Conservation (phyloP, 257 asterid species). For the Schizonepeta tenuifolia region DNA sequence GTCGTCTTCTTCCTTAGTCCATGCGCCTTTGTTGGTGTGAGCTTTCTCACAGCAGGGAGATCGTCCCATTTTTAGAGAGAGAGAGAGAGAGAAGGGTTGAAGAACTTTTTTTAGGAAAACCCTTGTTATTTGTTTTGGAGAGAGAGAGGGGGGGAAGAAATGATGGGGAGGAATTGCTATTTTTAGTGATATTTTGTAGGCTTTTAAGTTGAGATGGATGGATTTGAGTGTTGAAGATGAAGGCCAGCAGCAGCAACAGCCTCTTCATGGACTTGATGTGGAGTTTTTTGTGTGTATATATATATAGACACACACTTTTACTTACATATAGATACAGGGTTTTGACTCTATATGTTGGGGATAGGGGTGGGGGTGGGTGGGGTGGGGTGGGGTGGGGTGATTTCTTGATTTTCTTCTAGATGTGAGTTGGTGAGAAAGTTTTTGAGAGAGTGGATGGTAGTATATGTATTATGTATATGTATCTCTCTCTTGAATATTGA, state of each 20-base stretch:
- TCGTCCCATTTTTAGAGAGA: constrained; percentile 64
- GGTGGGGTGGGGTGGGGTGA: constrained; percentile 33
- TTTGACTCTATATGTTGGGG: constrained; percentile 46
- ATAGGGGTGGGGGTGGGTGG: constrained; percentile 14
- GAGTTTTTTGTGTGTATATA: constrained; percentile 27
- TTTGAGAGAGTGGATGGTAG: constrained; percentile 60
- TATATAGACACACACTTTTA: not conserved
- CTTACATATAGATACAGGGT: constrained; percentile 38
- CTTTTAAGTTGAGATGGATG: constrained; percentile 20
- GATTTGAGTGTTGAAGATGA: not conserved
- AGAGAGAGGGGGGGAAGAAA: too few relatives aligned
- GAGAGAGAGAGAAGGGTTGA: too few relatives aligned
- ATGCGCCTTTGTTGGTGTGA: constrained; percentile 96
- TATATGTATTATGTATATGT: constrained; percentile 33
- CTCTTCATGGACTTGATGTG: constrained; percentile 44
- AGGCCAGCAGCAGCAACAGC: constrained; percentile 40
- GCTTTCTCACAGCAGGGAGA: constrained; percentile 99
- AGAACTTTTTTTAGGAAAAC: not conserved
- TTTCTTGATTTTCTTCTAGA: constrained; percentile 96
- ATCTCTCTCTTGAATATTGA: constrained; percentile 18
- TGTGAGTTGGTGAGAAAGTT: constrained; percentile 92
- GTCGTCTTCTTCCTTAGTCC: constrained; percentile 97
- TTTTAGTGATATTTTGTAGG: not conserved
- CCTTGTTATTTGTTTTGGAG: not conserved
- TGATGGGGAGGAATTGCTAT: not conserved